phyloP scores from a whole-genome alignment of 805 yeast genomes.

The Clavispora carvajalis region DNA sequence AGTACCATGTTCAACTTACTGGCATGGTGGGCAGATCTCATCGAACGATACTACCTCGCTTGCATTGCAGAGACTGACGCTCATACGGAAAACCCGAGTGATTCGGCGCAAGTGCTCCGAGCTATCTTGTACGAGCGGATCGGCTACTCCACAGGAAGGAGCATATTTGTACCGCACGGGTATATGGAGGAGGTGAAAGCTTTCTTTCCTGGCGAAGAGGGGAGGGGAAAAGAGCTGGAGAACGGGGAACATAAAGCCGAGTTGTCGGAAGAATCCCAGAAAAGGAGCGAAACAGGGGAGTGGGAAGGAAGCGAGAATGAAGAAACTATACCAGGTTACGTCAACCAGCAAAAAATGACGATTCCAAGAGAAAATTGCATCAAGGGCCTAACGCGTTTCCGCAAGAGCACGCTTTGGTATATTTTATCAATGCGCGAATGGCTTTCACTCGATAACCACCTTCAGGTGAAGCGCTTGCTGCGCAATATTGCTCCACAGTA shows the following conservation, averaged over 20 bases:
- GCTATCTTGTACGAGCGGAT: slow-evolving; percentile 39
- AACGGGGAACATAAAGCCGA: neutral
- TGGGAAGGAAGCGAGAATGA: slow-evolving; percentile 13
- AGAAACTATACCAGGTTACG: slow-evolving; percentile 23
- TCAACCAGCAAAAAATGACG: slow-evolving; percentile 30
- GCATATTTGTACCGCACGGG: slow-evolving; percentile 10
- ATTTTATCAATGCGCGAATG: slow-evolving; percentile 72
- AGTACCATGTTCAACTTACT: slow-evolving; percentile 35
- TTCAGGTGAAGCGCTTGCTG: slow-evolving; percentile 24
- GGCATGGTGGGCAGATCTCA: slow-evolving; percentile 42
- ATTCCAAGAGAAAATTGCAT: slow-evolving; percentile 34
- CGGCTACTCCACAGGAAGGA: slow-evolving; percentile 21
- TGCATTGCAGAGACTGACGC: slow-evolving; percentile 41
- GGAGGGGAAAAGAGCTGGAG: neutral
- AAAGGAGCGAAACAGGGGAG: slow-evolving; percentile 3
- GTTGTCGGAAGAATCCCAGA: too few relatives aligned
- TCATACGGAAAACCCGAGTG: slow-evolving; percentile 32
- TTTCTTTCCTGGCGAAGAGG: neutral
- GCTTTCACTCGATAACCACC: slow-evolving; percentile 27
- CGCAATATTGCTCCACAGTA: slow-evolving; percentile 23
- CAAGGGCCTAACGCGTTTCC: slow-evolving; percentile 52
- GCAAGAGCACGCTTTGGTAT: slow-evolving; percentile 78
- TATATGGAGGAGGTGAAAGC: neutral
- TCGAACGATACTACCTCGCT: slow-evolving; percentile 42
- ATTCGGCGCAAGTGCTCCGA: slow-evolving; percentile 44